A percentile compares a stretch with the other conserved stretches of the same genome.
Evolutionary conservation across 805 yeast species (phyloP).

Genomic region (Wickerhamomyces ciferrii): DNA sequence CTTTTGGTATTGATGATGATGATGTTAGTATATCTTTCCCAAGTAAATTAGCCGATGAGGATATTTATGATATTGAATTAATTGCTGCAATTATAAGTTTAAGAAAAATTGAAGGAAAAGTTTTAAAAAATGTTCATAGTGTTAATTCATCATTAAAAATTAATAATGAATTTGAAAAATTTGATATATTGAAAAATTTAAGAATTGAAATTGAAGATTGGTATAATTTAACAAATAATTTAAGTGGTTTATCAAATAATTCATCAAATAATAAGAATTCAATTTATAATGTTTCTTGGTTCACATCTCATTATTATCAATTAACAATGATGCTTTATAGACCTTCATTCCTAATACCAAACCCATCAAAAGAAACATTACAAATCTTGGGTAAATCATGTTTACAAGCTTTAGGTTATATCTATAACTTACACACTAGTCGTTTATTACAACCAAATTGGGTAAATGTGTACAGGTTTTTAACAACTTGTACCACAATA

Average conservation of each 20-base stretch:
- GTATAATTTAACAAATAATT: constrained; percentile 21
- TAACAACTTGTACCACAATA: constrained; percentile 42
- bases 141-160: constrained; percentile 28
- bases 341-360: constrained; percentile 41
- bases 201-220: constrained; percentile 28
- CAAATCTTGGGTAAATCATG: constrained; percentile 36
- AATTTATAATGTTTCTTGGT: constrained; percentile 24
- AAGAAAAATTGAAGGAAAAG: constrained; percentile 41
- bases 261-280: constrained; percentile 6
- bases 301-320: constrained; percentile 37
- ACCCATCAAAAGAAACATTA: constrained; percentile 34
- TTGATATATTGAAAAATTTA: constrained; percentile 3
- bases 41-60: constrained; percentile 32
- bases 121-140: constrained; percentile 41
- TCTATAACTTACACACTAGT: constrained; percentile 37
- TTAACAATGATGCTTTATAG: constrained; percentile 38
- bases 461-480: constrained; percentile 41
- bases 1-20: constrained; percentile 41
- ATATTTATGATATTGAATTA: constrained; percentile 33
- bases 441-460: constrained; percentile 43
- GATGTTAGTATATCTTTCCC: constrained; percentile 44
- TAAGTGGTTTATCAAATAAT: constrained; percentile 8
- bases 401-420: constrained; percentile 36
- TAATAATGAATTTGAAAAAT: constrained; percentile 4
- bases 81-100: constrained; percentile 36